Conservation (phyloP, 345 rosid species). For the Odontarrhena argentea region DNA sequence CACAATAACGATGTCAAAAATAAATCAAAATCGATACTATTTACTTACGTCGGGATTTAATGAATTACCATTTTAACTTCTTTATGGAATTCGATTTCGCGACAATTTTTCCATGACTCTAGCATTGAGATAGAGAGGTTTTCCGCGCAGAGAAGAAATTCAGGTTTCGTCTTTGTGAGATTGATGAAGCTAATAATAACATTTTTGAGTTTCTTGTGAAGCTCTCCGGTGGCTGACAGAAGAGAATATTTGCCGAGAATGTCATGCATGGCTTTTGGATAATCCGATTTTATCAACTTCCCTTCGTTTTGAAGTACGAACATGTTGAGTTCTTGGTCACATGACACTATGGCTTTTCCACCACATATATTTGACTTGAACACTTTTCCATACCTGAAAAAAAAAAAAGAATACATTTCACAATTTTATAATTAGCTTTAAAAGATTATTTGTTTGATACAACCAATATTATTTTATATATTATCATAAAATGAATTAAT, state of each 20-base stretch:
- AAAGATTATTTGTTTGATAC: background rate
- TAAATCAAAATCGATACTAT: background rate
- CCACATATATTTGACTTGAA: constrained; percentile 86
- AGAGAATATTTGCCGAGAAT: constrained; percentile 72
- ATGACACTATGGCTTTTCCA: constrained; percentile 75
- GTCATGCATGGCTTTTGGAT: constrained; percentile 75
- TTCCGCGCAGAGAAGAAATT: constrained; percentile 52
- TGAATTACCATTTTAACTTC: constrained; percentile 58
- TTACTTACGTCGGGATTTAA: background rate
- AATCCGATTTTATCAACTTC: constrained; percentile 63
- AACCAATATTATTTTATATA: background rate
- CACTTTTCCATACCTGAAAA: constrained; percentile 67
- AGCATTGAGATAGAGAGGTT: constrained; percentile 56
- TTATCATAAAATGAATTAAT: background rate
- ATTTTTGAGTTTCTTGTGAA: constrained; percentile 70
- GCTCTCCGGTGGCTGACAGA: constrained; percentile 59
- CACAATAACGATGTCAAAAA: background rate
- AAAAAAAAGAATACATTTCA: background rate
- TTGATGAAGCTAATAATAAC: constrained; percentile 55
- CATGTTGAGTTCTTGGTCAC: constrained; percentile 76
- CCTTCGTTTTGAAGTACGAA: constrained; percentile 84
- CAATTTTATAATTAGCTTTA: constrained; percentile 3
- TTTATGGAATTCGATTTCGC: constrained; percentile 53
- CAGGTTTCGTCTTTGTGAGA: constrained; percentile 51
- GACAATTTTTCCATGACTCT: constrained; percentile 60